Conservation (phyloP, 106 monocot genomes). For the Gastrodia elata region DNA sequence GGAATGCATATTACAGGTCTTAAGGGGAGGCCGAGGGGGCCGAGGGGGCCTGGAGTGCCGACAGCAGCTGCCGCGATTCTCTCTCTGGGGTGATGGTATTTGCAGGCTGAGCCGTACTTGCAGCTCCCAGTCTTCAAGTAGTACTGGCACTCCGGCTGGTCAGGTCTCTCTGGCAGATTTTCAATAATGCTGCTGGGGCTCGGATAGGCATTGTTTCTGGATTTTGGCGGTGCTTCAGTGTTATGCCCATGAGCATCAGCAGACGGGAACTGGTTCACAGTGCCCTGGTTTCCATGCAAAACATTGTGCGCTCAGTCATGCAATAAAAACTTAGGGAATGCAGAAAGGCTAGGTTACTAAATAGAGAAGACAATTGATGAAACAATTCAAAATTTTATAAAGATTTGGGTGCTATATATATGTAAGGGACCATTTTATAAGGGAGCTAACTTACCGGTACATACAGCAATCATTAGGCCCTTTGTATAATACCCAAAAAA, state of each 20-base stretch:
- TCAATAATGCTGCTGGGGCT: conserved; percentile 15
- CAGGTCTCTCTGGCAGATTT: conserved; percentile 51
- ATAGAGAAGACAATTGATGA: too few relatives aligned
- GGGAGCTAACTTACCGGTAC: too few relatives aligned
- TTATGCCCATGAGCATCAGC: conserved; percentile 16
- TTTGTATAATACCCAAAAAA: too few relatives aligned
- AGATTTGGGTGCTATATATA: too few relatives aligned
- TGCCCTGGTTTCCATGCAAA: conserved; percentile 19
- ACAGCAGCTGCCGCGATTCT: conserved; percentile 13
- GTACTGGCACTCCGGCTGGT: conserved; percentile 74
- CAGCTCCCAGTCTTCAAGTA: conserved; percentile 69
- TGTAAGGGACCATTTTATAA: too few relatives aligned
- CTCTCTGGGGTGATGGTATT: conserved; percentile 68
- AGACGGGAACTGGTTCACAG: conserved; percentile 21
- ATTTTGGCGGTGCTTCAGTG: conserved; percentile 21
- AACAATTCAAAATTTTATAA: too few relatives aligned
- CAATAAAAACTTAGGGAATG: too few relatives aligned
- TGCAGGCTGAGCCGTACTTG: conserved; percentile 71
- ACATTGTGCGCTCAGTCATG: neutral
- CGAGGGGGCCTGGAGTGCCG: conserved; percentile 28
- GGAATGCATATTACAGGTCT: conserved; percentile 46
- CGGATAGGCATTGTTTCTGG: conserved; percentile 17
- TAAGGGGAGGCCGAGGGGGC: conserved; percentile 63
- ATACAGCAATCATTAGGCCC: too few relatives aligned
- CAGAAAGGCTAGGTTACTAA: too few relatives aligned